Evolutionary conservation across 2,329 filamentous ascomycete species (phyloP).

Genomic region (Fusarium poae): DNA sequence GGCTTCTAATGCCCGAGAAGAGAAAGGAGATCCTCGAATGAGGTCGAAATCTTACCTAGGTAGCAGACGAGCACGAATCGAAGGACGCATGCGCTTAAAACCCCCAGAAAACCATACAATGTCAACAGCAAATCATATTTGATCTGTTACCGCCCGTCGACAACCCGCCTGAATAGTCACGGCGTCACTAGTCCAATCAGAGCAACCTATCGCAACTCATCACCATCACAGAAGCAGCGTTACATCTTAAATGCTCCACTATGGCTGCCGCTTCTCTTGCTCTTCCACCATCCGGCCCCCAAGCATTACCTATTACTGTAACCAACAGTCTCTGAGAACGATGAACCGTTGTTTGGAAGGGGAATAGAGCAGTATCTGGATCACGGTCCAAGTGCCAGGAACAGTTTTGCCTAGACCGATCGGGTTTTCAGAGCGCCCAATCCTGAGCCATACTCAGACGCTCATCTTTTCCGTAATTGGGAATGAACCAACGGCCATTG

Average conservation of each 20-base stretch:
- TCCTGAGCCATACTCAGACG: conserved; percentile 42
- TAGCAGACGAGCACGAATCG: conserved; percentile 27
- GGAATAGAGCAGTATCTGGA: conserved; percentile 18
- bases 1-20: conserved; percentile 23
- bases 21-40: conserved; percentile 29
- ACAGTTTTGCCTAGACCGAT: conserved; percentile 35
- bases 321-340: conserved; percentile 29
- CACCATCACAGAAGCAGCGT: conserved; percentile 23
- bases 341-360: conserved; percentile 27
- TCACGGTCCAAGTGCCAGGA: conserved; percentile 39
- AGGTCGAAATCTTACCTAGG: conserved; percentile 16
- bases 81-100: conserved; percentile 33
- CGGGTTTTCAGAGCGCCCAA: conserved; percentile 38
- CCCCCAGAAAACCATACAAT: conserved; percentile 16
- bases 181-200: conserved; percentile 44
- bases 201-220: conserved; percentile 29
- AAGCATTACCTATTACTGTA: conserved; percentile 12
- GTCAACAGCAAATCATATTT: conserved; percentile 38
- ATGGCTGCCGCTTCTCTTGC: conserved; percentile 24
- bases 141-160: conserved; percentile 45
- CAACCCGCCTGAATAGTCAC: conserved; percentile 33
- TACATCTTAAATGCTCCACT: conserved; percentile 39
- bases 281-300: conserved; percentile 28
- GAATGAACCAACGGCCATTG: conserved; percentile 42
- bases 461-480: conserved; percentile 41